phyloP scores from a whole-genome alignment of 179 eudicot genomes.

The Heliamphora ciliata region DNA sequence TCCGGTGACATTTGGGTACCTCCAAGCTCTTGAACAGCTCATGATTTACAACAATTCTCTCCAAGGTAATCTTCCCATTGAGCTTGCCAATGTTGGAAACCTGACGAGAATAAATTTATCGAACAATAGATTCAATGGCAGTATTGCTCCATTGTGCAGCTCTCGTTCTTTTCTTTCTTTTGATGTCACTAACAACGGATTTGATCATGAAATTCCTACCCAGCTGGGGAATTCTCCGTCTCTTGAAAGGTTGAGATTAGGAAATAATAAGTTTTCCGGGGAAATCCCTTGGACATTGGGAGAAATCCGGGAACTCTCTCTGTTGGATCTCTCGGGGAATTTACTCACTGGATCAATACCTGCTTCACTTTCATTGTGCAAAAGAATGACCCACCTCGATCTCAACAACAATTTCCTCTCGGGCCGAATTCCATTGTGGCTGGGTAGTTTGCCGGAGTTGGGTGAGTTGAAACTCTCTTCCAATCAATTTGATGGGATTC shows the following conservation, averaged over 20 bases:
- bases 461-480: constrained; percentile 84
- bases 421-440: constrained; percentile 70
- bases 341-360: constrained; percentile 66
- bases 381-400: constrained; percentile 66
- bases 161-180: constrained; percentile 69
- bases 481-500: constrained; percentile 57
- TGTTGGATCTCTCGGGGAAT: constrained; percentile 78
- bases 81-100: constrained; percentile 44
- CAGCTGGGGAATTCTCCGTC: constrained; percentile 58
- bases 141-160: constrained; percentile 66
- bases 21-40: constrained; percentile 51
- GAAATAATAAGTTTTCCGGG: constrained; percentile 63
- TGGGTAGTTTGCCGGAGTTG: constrained; percentile 64
- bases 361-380: constrained; percentile 55
- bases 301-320: constrained; percentile 35
- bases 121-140: constrained; percentile 66
- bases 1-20: constrained; percentile 54
- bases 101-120: constrained; percentile 82
- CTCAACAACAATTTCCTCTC: constrained; percentile 65
- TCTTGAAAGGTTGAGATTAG: constrained; percentile 70
- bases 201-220: constrained; percentile 64
- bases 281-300: constrained; percentile 76
- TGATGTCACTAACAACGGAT: constrained; percentile 74
- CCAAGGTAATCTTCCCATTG: constrained; percentile 64
- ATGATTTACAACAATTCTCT: constrained; percentile 93